Evolutionary conservation across 352 stramenopile species (phyloP).

Genomic region (Phytopythium mirpurense): DNA sequence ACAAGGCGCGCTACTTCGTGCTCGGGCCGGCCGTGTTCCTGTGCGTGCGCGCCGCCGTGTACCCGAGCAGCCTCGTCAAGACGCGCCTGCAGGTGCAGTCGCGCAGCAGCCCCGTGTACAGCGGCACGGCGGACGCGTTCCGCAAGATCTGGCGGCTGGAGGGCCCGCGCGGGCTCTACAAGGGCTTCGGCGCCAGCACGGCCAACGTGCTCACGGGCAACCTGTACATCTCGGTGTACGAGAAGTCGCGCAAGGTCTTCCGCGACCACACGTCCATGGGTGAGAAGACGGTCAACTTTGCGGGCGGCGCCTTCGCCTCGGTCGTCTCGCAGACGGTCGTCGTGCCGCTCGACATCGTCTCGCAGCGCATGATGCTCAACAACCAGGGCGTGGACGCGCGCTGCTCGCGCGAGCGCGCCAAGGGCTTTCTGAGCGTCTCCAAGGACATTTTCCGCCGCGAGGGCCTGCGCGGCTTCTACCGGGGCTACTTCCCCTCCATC

Average conservation of each 20-base stretch:
- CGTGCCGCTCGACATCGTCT: conserved; percentile 86
- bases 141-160: conserved; percentile 77
- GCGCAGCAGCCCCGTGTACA: conserved; percentile 59
- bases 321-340: conserved; percentile 84
- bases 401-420: conserved; percentile 49
- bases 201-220: conserved; percentile 85
- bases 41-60: conserved; percentile 74
- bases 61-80: conserved; percentile 87
- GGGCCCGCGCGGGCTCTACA: conserved; percentile 75
- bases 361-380: conserved; percentile 87
- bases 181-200: conserved; percentile 83
- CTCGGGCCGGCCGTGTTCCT: conserved; percentile 80
- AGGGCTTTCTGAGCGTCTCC: conserved; percentile 54
- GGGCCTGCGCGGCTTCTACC: conserved; percentile 76
- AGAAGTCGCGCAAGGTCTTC: conserved; percentile 72
- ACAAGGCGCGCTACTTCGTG: conserved; percentile 87
- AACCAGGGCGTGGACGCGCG: conserved; percentile 60
- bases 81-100: conserved; percentile 86
- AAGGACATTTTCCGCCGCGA: conserved; percentile 60
- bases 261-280: conserved; percentile 49
- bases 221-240: conserved; percentile 88
- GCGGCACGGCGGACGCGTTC: conserved; percentile 80
- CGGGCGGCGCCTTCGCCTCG: conserved; percentile 66
- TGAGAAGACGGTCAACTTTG: conserved; percentile 75
- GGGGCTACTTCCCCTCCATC: conserved; percentile 80